Evolutionary conservation across 1,139 yeast species (phyloP).

Genomic region (Hyphopichia pseudoburtonii): DNA sequence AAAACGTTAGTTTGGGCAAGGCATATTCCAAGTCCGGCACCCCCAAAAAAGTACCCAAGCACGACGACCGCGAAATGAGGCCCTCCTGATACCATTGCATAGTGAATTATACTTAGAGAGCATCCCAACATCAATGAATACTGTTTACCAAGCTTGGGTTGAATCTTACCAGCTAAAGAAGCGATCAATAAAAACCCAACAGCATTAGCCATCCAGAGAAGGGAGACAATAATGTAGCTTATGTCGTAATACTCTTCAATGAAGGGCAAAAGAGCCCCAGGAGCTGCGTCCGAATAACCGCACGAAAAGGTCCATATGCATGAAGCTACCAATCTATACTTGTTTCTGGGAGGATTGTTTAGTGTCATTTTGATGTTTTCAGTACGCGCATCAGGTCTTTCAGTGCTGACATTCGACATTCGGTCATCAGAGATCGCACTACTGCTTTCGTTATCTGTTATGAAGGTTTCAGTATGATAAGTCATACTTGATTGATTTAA

Average conservation of each 20-base stretch:
- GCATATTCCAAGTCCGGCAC: conserved; percentile 50
- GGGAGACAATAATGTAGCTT: conserved; percentile 41
- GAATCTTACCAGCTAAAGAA: conserved; percentile 27
- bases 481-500: too few relatives aligned
- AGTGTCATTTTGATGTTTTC: too few relatives aligned
- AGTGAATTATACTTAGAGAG: conserved; percentile 25
- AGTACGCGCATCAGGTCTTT: too few relatives aligned
- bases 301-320: conserved; percentile 32
- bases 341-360: conserved; percentile 20
- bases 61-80: conserved; percentile 35
- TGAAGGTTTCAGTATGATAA: too few relatives aligned
- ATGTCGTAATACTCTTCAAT: conserved; percentile 39
- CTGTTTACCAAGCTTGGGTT: conserved; percentile 30
- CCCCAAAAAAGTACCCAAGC: conserved; percentile 50
- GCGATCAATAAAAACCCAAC: conserved; percentile 42
- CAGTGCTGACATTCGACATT: too few relatives aligned
- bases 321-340: conserved; percentile 31
- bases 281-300: conserved; percentile 38
- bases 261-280: conserved; percentile 44
- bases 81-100: conserved; percentile 31
- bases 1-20: conserved; percentile 52
- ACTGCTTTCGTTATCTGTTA: too few relatives aligned
- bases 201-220: conserved; percentile 46
- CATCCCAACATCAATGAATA: conserved; percentile 32
- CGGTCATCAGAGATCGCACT: too few relatives aligned